Conservation (phyloP, 495 filamentous ascomycete genomes). For the Astrothelium subdiscretum region DNA sequence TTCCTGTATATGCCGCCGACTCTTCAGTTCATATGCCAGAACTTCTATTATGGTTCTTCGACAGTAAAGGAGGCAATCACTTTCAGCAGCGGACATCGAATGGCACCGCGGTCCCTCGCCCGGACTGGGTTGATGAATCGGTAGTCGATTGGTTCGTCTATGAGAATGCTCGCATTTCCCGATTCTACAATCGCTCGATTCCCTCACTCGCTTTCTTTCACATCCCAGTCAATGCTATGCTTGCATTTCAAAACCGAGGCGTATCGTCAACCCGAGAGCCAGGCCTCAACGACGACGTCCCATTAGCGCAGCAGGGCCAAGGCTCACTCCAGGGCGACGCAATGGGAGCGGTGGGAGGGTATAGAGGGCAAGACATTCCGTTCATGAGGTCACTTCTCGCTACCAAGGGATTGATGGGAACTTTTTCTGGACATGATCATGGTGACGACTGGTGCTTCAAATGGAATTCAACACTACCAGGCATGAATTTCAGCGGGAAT, state of each 20-base stretch:
- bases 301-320: conserved; percentile 43
- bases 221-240: conserved; percentile 52
- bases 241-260: conserved; percentile 31
- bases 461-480: conserved; percentile 25
- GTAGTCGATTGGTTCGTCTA: conserved; percentile 52
- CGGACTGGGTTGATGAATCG: conserved; percentile 31
- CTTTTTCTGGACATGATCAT: conserved; percentile 64
- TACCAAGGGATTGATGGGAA: conserved; percentile 45
- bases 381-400: conserved; percentile 55
- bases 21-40: conserved; percentile 26
- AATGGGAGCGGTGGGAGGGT: conserved; percentile 14
- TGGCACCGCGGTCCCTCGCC: conserved; percentile 25
- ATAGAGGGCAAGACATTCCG: conserved; percentile 42
- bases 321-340: conserved; percentile 7
- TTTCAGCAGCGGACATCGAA: conserved; percentile 32
- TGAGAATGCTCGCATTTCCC: conserved; percentile 34
- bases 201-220: conserved; percentile 64
- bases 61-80: conserved; percentile 49
- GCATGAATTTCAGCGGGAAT: conserved; percentile 28
- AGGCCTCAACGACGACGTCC: conserved; percentile 54
- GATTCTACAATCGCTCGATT: conserved; percentile 32
- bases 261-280: conserved; percentile 37
- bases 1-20: conserved; percentile 36
- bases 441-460: conserved; percentile 53
- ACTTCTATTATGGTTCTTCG: conserved; percentile 66